These are phyloP conservation scores for Cystofilobasidium ferigula DNA, from an alignment of 768 basidiomycete genomes.

Conservation along the genomic window DNA sequence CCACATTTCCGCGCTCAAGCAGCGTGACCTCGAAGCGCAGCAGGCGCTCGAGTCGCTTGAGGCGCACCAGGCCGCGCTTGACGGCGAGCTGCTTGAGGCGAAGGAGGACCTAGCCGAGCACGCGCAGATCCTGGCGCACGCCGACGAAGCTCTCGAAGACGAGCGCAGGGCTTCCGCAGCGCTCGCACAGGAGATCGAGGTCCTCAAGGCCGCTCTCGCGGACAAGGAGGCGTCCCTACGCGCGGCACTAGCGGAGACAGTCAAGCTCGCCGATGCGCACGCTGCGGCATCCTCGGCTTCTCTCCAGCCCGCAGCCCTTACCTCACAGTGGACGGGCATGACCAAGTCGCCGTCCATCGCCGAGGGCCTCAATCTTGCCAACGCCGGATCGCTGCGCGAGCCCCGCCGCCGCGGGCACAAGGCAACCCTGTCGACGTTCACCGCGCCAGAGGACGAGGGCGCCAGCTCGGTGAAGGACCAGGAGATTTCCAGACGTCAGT, in stretches of 20 bases:
- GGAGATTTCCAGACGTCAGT: constrained; percentile 12
- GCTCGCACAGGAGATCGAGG: neutral
- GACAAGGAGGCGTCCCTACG: neutral
- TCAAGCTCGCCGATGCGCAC: neutral
- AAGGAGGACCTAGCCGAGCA: neutral
- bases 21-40: neutral
- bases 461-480: too few relatives aligned
- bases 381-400: constrained; percentile 1
- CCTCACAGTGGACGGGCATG: constrained; percentile 6
- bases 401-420: neutral
- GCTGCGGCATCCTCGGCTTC: neutral
- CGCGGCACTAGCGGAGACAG: neutral
- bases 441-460: constrained; percentile 1
- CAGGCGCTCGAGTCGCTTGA: neutral
- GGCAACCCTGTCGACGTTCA: neutral
- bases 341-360: constrained; percentile 15
- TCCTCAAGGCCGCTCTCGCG: neutral
- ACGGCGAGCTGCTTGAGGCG: neutral
- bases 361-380: constrained; percentile 17
- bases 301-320: neutral
- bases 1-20: neutral
- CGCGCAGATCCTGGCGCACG: neutral
- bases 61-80: neutral
- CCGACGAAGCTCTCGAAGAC: neutral
- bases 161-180: neutral